Conservation (phyloP, 257 asterid genomes). For the Cynanchum wilfordii region DNA sequence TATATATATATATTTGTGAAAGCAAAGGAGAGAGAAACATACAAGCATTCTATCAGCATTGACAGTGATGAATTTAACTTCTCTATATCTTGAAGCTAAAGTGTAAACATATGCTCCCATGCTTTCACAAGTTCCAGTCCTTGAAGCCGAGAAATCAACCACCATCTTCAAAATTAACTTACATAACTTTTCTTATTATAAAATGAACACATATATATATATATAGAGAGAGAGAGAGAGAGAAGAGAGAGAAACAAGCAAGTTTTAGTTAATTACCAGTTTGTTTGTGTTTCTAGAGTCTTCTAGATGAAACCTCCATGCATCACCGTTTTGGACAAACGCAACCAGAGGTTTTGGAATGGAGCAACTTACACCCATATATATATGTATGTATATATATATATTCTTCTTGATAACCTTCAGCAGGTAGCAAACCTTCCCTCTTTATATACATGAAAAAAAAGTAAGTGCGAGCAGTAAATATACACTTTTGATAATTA, state of each 20-base stretch:
- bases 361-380: too few species aligned
- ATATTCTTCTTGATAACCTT: too few species aligned
- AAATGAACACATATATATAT: too few species aligned
- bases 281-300: slow-evolving; percentile 49
- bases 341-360: slow-evolving; percentile 31
- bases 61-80: slow-evolving; percentile 66
- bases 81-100: slow-evolving; percentile 45
- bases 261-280: slow-evolving; percentile 34
- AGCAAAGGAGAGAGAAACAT: slow-evolving; percentile 11
- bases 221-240: too few species aligned
- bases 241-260: background rate
- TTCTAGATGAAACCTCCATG: slow-evolving; percentile 54
- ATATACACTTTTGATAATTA: too few species aligned
- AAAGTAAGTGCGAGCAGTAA: too few species aligned
- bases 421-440: too few species aligned
- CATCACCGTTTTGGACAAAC: slow-evolving; percentile 39
- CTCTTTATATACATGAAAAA: too few species aligned
- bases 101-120: slow-evolving; percentile 46
- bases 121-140: slow-evolving; percentile 65
- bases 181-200: too few species aligned
- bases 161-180: slow-evolving; percentile 48
- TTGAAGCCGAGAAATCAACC: slow-evolving; percentile 60
- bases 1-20: too few species aligned
- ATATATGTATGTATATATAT: too few species aligned
- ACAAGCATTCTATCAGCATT: slow-evolving; percentile 61